Base-by-base conservation (phyloP, 208 protist species). In the Crithidia mellificae region DNA sequence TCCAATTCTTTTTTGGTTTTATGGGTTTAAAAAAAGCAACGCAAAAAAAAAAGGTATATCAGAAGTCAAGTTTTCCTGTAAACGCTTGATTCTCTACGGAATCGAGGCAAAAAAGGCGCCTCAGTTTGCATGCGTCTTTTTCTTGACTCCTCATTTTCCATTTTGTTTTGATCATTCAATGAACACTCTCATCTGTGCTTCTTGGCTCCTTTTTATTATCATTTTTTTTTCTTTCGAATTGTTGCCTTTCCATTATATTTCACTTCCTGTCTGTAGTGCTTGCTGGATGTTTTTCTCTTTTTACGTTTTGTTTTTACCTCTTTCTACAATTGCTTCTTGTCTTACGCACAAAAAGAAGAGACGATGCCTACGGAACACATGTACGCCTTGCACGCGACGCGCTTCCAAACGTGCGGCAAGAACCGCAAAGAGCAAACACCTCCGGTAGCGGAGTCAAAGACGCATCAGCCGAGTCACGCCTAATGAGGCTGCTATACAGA, bases 1-100 rank as follows among this genome's bases (percentile, higher is more conserved):
- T 15, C 54, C 61, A 5, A 59, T 62, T n/a, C 50, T 59, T 24
- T 36, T 32, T 56, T 38, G 34, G 11, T 11, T 11, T 25, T 52
- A 22, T 57, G n/a, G n/a, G n/a, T 11, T 38, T 11, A 38, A 38
- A 11, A 38, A 11, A 11, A 38, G 34, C 34, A 11, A 11, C 7
- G 34, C 12, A 46, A 46, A 46, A 17, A n/a, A 46, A 46, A 46
- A 12, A 46, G 6, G 8, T 46, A 6, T 15, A 15, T n/a, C 41
- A 5, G 14, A 46, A n/a, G 7, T 38, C 34, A 5, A n/a, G 8
- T 46, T 46, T 12, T n/a, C 3, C n/a, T 46, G 41, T 46, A 46
- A 17, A 17, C 14, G 41, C 41, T 46, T 46, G 15, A n/a, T n/a
- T 20, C 41, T 4, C 17, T 6, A n/a, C 41, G 41, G n/a, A 15